Conservation (phyloP, 1,284 basidiomycete species). For the Cryptococcus floricola region DNA sequence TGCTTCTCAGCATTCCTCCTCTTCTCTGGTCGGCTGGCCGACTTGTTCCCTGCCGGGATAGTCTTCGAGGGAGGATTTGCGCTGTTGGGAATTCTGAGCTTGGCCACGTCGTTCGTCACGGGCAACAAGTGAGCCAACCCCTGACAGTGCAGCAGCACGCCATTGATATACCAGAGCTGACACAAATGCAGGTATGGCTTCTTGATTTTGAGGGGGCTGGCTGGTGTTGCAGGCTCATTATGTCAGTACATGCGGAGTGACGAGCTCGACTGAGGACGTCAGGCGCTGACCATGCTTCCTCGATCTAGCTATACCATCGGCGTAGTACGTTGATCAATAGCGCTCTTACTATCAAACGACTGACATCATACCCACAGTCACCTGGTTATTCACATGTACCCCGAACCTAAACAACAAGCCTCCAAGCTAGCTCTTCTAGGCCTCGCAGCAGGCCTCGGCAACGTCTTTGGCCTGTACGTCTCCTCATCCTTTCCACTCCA, state of each 20-base stretch:
- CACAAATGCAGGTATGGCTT: constrained; percentile 27
- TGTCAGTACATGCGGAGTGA: too few species aligned
- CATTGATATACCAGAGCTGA: neutral
- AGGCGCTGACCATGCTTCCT: neutral
- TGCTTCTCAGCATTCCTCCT: constrained; percentile 35
- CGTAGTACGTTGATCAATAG: constrained; percentile 15
- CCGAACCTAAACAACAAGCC: constrained; percentile 29
- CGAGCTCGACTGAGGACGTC: neutral
- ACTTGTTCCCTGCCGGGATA: constrained; percentile 38
- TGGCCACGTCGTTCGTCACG: constrained; percentile 37
- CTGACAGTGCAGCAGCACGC: too few species aligned
- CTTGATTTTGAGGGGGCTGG: constrained; percentile 41
- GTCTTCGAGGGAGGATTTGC: constrained; percentile 37
- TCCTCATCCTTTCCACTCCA: neutral
- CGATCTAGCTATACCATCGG: constrained; percentile 24
- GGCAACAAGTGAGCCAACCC: constrained; percentile 21
- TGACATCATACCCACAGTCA: constrained; percentile 5
- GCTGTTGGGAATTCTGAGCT: constrained; percentile 26
- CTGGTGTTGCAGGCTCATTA: constrained; percentile 36
- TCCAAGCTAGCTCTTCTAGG: constrained; percentile 28
- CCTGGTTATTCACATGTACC: constrained; percentile 37
- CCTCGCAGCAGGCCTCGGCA: constrained; percentile 26
- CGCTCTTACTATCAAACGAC: neutral
- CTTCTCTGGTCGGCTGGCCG: constrained; percentile 36
- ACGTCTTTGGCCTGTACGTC: constrained; percentile 29